Evolutionary conservation across 2,329 filamentous ascomycete species (phyloP).

Genomic region (Penicillium sp.): DNA sequence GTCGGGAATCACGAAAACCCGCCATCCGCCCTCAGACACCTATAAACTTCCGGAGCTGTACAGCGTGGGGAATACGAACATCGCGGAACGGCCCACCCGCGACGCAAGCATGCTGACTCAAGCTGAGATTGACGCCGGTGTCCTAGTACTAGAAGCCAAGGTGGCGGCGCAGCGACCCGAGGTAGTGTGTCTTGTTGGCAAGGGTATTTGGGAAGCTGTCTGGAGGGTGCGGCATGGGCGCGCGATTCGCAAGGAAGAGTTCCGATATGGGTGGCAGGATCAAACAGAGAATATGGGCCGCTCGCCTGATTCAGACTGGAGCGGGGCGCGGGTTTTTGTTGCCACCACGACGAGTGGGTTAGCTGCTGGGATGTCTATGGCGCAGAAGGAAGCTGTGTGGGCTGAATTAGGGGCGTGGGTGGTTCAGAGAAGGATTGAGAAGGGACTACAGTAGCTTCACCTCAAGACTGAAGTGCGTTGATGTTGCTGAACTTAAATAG

Average conservation of each 20-base stretch:
- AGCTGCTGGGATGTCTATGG: not conserved
- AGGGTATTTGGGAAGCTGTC: slow-evolving; percentile 84
- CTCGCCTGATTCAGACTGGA: slow-evolving; percentile 50
- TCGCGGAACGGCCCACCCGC: slow-evolving; percentile 73
- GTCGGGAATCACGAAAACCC: slow-evolving; percentile 46
- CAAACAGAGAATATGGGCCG: slow-evolving; percentile 60
- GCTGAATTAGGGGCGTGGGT: not conserved
- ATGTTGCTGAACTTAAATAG: not conserved
- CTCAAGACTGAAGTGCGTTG: not conserved
- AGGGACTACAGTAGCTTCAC: not conserved
- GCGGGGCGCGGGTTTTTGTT: slow-evolving; percentile 82
- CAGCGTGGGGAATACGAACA: slow-evolving; percentile 81
- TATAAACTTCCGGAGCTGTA: slow-evolving; percentile 67
- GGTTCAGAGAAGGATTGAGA: not conserved
- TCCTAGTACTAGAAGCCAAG: slow-evolving; percentile 71
- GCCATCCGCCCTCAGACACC: slow-evolving; percentile 46
- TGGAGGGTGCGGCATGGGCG: slow-evolving; percentile 68
- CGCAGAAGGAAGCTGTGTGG: not conserved
- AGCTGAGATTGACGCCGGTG: slow-evolving; percentile 75
- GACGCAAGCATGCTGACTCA: slow-evolving; percentile 75
- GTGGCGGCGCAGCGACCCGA: slow-evolving; percentile 68
- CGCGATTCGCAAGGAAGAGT: slow-evolving; percentile 63
- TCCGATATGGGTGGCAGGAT: slow-evolving; percentile 85
- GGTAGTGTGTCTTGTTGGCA: slow-evolving; percentile 75
- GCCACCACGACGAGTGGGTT: slow-evolving; percentile 86